Evolutionary conservation across 805 yeast species (phyloP).

Genomic region (Metschnikowia colocasiae): DNA sequence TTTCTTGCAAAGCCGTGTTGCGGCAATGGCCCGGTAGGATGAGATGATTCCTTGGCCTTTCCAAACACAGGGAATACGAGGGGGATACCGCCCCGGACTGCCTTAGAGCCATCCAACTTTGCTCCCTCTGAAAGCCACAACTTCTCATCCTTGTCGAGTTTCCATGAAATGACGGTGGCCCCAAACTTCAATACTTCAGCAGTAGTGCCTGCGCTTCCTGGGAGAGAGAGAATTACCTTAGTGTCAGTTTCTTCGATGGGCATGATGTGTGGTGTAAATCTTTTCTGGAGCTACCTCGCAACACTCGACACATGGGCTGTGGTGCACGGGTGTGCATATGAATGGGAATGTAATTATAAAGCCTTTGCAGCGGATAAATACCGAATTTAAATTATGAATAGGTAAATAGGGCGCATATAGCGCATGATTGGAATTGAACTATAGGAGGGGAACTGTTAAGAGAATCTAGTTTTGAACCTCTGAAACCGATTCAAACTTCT

Average conservation of each 20-base stretch:
- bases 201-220: conserved; percentile 46
- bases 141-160: conserved; percentile 63
- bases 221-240: conserved; percentile 58
- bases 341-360: not conserved
- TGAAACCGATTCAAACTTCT: conserved; percentile 32
- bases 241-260: conserved; percentile 63
- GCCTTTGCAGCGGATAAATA: not conserved
- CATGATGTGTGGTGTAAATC: conserved; percentile 37
- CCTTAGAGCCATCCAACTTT: conserved; percentile 82
- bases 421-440: not conserved
- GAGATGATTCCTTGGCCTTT: conserved; percentile 47
- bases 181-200: conserved; percentile 80
- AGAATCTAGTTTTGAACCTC: conserved; percentile 31
- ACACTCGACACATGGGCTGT: not conserved
- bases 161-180: conserved; percentile 86
- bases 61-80: conserved; percentile 94
- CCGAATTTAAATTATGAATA: not conserved
- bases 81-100: conserved; percentile 97
- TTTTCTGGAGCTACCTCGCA: not conserved
- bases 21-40: conserved; percentile 67
- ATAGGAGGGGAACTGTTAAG: not conserved
- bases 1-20: conserved; percentile 97
- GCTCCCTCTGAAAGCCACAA: conserved; percentile 80
- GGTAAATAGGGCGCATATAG: not conserved
- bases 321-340: not conserved